phyloP scores from a whole-genome alignment of 148 eudicot species.

The Amaranthus palmeri region DNA sequence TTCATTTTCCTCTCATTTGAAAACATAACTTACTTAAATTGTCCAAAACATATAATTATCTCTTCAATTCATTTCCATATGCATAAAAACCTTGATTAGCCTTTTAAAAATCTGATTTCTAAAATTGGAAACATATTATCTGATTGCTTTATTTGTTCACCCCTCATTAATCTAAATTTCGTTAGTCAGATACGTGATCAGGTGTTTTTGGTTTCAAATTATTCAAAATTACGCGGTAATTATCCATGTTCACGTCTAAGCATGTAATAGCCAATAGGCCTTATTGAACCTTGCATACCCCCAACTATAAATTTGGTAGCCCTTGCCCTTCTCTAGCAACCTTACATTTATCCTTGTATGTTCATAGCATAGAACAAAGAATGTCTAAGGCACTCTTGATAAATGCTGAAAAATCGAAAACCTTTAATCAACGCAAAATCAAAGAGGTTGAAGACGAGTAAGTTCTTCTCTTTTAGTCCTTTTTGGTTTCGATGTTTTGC shows the following conservation, averaged over 20 bases:
- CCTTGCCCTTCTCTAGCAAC: background rate
- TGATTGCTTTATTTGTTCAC: background rate
- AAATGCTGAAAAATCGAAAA: background rate
- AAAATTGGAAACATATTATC: background rate
- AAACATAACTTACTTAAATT: background rate
- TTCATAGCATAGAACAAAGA: background rate
- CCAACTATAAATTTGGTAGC: too few species aligned
- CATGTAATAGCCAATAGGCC: background rate
- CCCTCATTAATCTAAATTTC: too few species aligned
- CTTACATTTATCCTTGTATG: background rate
- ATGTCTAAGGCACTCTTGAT: constrained; percentile 1
- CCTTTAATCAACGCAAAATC: background rate
- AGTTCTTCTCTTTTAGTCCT: background rate
- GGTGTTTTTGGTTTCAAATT: background rate
- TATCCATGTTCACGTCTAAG: background rate
- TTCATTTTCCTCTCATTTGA: background rate
- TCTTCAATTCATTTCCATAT: background rate
- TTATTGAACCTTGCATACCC: background rate
- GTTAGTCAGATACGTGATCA: too few species aligned
- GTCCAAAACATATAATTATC: too few species aligned
- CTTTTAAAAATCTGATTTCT: background rate
- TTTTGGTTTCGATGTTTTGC: background rate
- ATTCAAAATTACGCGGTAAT: background rate
- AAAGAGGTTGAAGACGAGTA: constrained; percentile 6
- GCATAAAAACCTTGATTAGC: background rate